Base-by-base conservation (phyloP, 768 basidiomycete genomes). In the Mycena pura region DNA sequence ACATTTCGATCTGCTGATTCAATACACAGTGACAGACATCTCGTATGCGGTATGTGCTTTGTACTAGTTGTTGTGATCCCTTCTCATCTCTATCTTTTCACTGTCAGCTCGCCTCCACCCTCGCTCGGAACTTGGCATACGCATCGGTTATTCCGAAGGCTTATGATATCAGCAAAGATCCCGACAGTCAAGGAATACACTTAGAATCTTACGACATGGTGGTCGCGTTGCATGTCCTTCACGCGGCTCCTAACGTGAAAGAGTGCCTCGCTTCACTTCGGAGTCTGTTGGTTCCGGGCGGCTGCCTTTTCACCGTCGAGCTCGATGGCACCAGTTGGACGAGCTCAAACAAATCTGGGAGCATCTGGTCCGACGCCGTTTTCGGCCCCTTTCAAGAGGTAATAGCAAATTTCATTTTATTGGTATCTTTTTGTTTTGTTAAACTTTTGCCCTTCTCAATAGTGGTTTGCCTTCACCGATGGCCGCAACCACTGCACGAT, bases 11-110 rank as follows among this genome's bases (percentile, higher is more conserved):
- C 24, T 62, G 2, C 19, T 62, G 9, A 34, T 19, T 9, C 53
- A 62, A 19, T 62, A 55, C 19, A 62, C 60, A 0, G 60, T 62
- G 0, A 55, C 60, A 3, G 60, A 62, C 14, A 44, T 38, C 3
- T 62, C 60, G 14, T 62, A 49, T 34, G 60, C 43, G 5, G 43
- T 52, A 28, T 10, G 49, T 51, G 22, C 6, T 25, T 38, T 36
- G 13, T 5, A 6, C 34, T 34, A 19, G 22, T 36, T 25, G 17
- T 8, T 45, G 21, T 28, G 44, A 38, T 22, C 24, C 2, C 11
- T 24, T 9, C 25, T 50, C 32, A 25, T 48, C 10, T n/a, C 25
- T 29, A 3, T 14, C 9, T 52, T 10, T 9, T 4, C 24, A 34
- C 47, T 29, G 14, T 31, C 45, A 53, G 45, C 44, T 55, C 13